Base-by-base conservation (phyloP, 2,329 filamentous ascomycete species). In the Chaetomiaceae sp. region DNA sequence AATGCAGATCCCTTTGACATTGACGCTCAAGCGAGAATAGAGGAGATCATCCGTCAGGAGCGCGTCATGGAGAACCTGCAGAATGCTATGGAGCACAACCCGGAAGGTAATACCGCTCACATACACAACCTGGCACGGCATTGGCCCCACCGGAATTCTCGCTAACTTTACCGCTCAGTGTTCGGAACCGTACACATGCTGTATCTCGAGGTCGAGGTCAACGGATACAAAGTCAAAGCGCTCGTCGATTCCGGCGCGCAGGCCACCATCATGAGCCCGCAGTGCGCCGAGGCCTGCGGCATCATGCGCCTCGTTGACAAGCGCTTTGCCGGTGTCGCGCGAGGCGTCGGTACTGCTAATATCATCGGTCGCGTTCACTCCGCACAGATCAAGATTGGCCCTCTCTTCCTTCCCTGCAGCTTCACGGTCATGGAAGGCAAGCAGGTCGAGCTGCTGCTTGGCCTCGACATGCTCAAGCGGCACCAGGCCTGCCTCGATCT, bases 401-500 rank as follows among this genome's bases (percentile, higher is more conserved):
- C 80, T 37, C 81, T 92, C 57, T 90, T 90, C 67, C 77, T 99
- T 62, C 86, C 92, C 2, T 97, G 91, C 73, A 94, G 90, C 55
- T 99, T 99, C 70, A 99, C 94, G 3, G 94, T 99, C 66, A 99
- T 99, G 94, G 94, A 99, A 73, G 94, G 94, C 59, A 99, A 97
- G 71, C 85, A 90, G 48, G 94, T 99, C 21, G 94, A 97, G 67
- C 77, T 99, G 16, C 80, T 99, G 2, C 81, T 99, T 11, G 94
- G 94, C 3, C 75, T 99, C 37, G 94, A 99, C 69, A 99, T 99
- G 89, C 78, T 99, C 57, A 96, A 95, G 73, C 84, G 94, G 34
- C 91, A 97, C 71, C 92, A 96, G 71, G 94, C 92, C 32, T 87
- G 81, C 62, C 92, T 99, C 64, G 94, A 99, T 68, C 79, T 99